Evolutionary conservation across 1,284 basidiomycete species (phyloP).

Genomic region (Tetrapyrgos nigripes): DNA sequence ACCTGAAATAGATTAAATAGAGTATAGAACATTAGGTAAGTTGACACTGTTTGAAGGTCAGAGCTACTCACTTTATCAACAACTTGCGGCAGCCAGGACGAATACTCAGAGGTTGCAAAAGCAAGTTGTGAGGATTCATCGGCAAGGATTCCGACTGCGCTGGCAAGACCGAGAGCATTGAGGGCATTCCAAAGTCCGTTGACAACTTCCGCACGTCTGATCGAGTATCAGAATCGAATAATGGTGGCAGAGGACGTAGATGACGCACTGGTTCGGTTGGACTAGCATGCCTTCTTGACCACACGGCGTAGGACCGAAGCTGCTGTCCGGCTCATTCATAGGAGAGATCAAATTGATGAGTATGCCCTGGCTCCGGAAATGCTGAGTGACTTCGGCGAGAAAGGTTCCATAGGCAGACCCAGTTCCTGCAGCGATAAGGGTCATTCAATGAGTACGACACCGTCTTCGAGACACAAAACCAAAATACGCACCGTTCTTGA

Average conservation of each 20-base stretch:
- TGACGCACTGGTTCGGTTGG: slow-evolving; percentile 37
- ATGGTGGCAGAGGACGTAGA: neutral
- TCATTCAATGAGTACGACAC: slow-evolving; percentile 5
- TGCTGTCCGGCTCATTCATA: slow-evolving; percentile 47
- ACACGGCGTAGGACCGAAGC: slow-evolving; percentile 42
- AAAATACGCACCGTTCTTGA: slow-evolving; percentile 33
- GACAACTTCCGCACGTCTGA: slow-evolving; percentile 43
- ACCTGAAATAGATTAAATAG: slow-evolving; percentile 28
- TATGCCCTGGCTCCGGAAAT: slow-evolving; percentile 39
- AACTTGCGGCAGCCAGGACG: slow-evolving; percentile 42
- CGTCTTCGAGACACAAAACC: neutral
- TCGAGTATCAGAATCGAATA: neutral
- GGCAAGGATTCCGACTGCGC: slow-evolving; percentile 40
- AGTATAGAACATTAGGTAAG: no score
- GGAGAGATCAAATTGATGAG: slow-evolving; percentile 42
- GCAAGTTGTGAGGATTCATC: slow-evolving; percentile 41
- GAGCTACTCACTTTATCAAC: slow-evolving; percentile 21
- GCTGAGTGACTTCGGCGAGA: slow-evolving; percentile 40
- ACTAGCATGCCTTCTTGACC: slow-evolving; percentile 47
- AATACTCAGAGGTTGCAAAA: slow-evolving; percentile 36
- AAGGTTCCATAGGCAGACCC: slow-evolving; percentile 41
- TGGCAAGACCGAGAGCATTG: slow-evolving; percentile 30
- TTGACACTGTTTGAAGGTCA: no score
- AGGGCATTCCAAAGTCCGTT: slow-evolving; percentile 41
- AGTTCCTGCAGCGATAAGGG: slow-evolving; percentile 26